These are phyloP conservation scores for Coemansia sp. DNA, from an alignment of 192 early-diverging fungal genomes.

Conservation along the genomic window DNA sequence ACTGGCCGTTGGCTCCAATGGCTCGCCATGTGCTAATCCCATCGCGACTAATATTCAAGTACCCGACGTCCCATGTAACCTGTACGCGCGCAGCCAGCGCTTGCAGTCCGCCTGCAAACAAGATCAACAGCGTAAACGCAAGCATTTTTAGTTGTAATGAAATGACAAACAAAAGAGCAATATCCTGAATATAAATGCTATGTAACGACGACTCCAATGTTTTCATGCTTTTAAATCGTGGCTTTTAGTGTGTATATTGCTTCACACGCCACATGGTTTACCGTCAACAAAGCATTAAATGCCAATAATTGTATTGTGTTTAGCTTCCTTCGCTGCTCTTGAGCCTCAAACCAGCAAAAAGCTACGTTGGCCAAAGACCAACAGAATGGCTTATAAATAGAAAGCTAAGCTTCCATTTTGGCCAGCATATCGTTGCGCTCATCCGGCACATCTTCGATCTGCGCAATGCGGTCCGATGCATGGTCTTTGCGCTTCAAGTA, in stretches of 20 bases:
- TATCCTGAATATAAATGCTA: background rate
- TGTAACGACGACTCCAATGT: background rate
- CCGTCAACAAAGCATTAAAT: too few species aligned
- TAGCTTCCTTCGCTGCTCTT: too few species aligned
- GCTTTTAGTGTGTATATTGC: too few species aligned
- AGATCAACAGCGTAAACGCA: background rate
- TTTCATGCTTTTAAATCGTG: too few species aligned
- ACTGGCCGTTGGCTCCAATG: constrained; percentile 60
- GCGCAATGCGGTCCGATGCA: constrained; percentile 17
- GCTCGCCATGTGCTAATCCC: constrained; percentile 57
- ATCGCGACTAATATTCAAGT: constrained; percentile 61
- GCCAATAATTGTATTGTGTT: too few species aligned
- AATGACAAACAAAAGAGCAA: too few species aligned
- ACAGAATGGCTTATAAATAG: background rate
- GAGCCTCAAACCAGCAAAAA: too few species aligned
- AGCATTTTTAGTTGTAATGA: background rate
- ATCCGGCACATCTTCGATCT: constrained; percentile 26
- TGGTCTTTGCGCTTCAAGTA: constrained; percentile 17
- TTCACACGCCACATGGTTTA: too few species aligned
- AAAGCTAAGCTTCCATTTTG: constrained; percentile 10
- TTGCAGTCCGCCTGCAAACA: background rate
- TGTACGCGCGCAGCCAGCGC: background rate
- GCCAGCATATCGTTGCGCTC: constrained; percentile 48
- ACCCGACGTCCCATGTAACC: constrained; percentile 63
- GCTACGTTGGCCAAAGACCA: too few species aligned